Base-by-base conservation (phyloP, 768 basidiomycete species). In the Boletus subcaerulescens region DNA sequence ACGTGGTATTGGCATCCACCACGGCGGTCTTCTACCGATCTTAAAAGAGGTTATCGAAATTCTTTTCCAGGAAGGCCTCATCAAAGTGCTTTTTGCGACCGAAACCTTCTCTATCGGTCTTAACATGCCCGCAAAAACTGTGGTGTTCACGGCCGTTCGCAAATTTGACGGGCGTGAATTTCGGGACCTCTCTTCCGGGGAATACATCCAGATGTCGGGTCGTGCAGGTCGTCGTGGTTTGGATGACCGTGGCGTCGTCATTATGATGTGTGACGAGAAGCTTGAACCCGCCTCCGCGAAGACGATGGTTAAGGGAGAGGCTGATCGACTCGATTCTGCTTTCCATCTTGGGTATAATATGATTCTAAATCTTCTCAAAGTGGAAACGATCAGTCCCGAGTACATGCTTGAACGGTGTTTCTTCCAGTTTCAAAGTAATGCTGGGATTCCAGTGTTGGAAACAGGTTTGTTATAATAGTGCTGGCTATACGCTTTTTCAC, bases 161-260 rank as follows among this genome's bases (percentile, higher is more conserved):
- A 99, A 99, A 74, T 98, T 94, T 64, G 97, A 99, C 69, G 97
- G 97, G 1, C 84, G 83, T 42, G 93, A 95, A 63, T 97, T 97
- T 76, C 82, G 97, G 26, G 92, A 92, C 67, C 77, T 99, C 35
- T 93, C 93, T 0, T 90, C 87, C 1, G 90, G 97, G 53, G 97
- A 99, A 79, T 99, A 99, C 71, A 97, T 98, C 64, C 97, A 99
- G 67, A 99, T 99, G 97, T 95, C 94, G 0, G 97, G 97, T 52
- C 91, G 97, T 53, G 97, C 97, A 3, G 97, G 97, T 59, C 87
- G 97, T 64, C 85, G 97, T 73, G 97, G 97, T 41, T 75, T 98
- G 55, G 97, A 99, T 70, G 96, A 98, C 57, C 85, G 97, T n/a
- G 97, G 97, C 50, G 93, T 98, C 47, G 97, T 99, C 48, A 98